Conservation (phyloP, 108 stramenopile species). For the Pseudonitzschia multiseries region DNA sequence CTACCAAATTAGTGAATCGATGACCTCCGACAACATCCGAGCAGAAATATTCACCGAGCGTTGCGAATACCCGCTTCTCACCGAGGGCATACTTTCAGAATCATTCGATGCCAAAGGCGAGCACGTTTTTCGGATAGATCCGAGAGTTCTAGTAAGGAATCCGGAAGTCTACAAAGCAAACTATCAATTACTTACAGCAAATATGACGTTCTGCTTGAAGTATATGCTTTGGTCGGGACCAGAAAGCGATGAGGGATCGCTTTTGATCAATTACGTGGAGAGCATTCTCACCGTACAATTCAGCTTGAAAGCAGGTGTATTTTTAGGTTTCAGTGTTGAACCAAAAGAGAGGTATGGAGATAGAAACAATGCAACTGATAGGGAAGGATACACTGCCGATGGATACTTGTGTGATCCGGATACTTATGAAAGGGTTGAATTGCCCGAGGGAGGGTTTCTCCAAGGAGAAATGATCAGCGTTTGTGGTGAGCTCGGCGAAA, state of each 20-base stretch:
- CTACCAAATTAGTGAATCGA: not conserved
- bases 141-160: not conserved
- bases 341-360: not conserved
- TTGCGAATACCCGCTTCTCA: not conserved
- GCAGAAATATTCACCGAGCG: not conserved
- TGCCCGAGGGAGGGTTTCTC: not conserved
- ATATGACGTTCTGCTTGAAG: not conserved
- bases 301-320: not conserved
- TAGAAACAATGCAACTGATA: not conserved
- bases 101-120: not conserved
- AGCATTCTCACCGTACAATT: not conserved
- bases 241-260: not conserved
- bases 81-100: not conserved
- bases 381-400: not conserved
- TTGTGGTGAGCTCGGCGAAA: not conserved
- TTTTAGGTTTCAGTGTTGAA: not conserved
- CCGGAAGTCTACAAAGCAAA: not conserved
- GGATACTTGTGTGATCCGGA: not conserved
- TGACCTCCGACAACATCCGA: not conserved
- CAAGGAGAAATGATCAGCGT: not conserved
- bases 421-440: not conserved
- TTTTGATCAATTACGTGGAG: not conserved
- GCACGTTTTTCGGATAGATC: not conserved
- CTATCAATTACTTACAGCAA: no score
- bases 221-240: not conserved